Evolutionary conservation across 106 monocot species (phyloP), one percentile per base, ranked within the genome.

Genomic region (Triglochin maritima): DNA sequence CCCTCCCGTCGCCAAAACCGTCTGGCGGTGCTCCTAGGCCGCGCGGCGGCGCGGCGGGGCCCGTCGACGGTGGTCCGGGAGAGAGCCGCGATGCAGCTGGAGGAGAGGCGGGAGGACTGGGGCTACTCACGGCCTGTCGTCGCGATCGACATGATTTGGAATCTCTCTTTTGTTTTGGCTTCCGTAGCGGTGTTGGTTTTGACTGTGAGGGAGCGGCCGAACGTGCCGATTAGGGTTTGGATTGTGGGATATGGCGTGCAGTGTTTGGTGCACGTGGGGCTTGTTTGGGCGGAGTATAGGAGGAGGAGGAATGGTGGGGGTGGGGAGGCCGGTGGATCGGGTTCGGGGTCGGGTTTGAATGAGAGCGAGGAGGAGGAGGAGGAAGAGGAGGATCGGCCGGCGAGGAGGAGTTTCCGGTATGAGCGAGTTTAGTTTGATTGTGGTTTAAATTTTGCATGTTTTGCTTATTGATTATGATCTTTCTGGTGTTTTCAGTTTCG

Each of bases 41-140:
- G 85, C 15, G 79, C 83, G 7, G 51, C 83, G 7, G 86, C 86
- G 17, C 78, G 82, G 59, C 54, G 87, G 10, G 82, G 84, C 7
- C 72, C 80, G 3, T 81, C 80, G 67, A 67, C 74, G 69, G 66
- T 82, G 63, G 94, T 89, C 61, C 65, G 86, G 29, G 82, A 87
- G 64, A 85, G 84, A 54, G 94, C 94, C 51, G 94, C 89, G 67
- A 63, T 68, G 47, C 89, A 84, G 66, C 74, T 94, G 59, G 82
- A 89, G 78, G 80, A 88, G 81, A 69, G 94, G 47, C 79, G 89
- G n/a, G 82, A 77, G 8, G 82, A 85, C 49, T 94, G 89, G 94
- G 86, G 84, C 17, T 80, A 84, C 72, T 94, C 94, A 4, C 71
- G 80, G 54, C 79, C 88, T 9, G 84, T 89, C 6, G 87, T 89